Percentiles rank a stretch among this genome's conserved stretches.
These are phyloP conservation scores for Erodium maritimum DNA, from an alignment of 345 rosid genomes.

Conservation along the genomic window DNA sequence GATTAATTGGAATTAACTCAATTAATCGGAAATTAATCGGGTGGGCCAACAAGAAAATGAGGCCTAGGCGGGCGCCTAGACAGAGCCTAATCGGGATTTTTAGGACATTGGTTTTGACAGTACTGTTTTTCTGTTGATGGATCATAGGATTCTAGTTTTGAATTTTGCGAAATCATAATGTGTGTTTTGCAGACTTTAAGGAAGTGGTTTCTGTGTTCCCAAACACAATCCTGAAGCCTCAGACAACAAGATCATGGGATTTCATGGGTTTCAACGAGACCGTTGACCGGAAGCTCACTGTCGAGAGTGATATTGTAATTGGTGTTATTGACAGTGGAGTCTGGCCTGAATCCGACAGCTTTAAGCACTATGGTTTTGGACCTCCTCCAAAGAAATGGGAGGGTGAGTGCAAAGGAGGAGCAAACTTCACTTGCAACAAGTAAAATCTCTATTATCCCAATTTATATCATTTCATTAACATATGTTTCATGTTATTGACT, in stretches of 20 bases:
- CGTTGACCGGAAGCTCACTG: background rate
- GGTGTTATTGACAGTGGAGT: constrained; percentile 33
- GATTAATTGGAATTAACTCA: no score
- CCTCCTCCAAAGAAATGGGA: constrained; percentile 41
- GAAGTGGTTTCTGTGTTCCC: constrained; percentile 42
- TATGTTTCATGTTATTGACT: no score
- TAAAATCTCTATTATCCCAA: constrained; percentile 2
- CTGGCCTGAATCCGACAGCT: constrained; percentile 38
- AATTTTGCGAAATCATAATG: background rate
- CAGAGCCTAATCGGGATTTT: no score
- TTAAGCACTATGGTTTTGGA: constrained; percentile 34
- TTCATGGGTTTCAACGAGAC: constrained; percentile 29
- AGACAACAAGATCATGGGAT: constrained; percentile 49
- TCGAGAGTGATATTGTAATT: constrained; percentile 25
- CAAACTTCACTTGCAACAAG: constrained; percentile 48
- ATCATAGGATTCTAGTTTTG: background rate
- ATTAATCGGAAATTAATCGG: no score
- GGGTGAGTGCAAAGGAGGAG: constrained; percentile 26
- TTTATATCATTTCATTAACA: no score
- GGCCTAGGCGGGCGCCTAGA: no score
- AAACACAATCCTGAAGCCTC: constrained; percentile 19
- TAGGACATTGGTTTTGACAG: no score
- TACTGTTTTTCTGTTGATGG: background rate
- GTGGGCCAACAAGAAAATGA: no score
- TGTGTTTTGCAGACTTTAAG: constrained; percentile 13